Evolutionary conservation across 305 asterid species (phyloP), one percentile per base, ranked within the genome.

Genomic region (Fraxinus sp.): DNA sequence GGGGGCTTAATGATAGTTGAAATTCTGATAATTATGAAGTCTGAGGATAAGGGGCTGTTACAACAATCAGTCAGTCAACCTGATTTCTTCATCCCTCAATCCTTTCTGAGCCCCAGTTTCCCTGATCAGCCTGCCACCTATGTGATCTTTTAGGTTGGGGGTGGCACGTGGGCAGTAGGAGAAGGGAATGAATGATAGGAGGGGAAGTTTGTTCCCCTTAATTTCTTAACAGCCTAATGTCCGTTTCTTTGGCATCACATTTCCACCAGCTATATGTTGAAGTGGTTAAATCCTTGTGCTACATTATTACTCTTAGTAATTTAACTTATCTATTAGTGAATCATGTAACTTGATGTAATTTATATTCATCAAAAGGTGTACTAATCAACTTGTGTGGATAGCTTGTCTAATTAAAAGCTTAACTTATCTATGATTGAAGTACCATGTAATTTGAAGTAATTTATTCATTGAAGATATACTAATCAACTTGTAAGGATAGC

Each of bases 351-450:
- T 41, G 74, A 76, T 13, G 20, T 44, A 32, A 24, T 78, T 79
- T 52, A 75, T 52, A 75, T 36, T 33, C 70, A 74, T 30, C 2
- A 52, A 85, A 70, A 22, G 70, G 52, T 82, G 75, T 66, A 71
- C 55, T 16, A 16, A 11, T 80, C 36, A 79, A 70, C 70, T 78
- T 72, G 33, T 18, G 44, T 46, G 8, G 72, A 3, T 22, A 74
- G 79, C 55, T 84, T 70, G 20, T 78, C 37, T 78, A 72, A 68
- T 16, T 20, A 32, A 71, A 71, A 5, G 76, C 22, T 71, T 3
- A 64, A 64, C 73, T 32, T 78, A 81, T 37, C 76, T 66, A 44
- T 72, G 73, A 72, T 79, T 76, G 20, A 3, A 59, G 35, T 16
- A 64, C 82, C 37, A 16, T 49, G 77, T 81, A 16, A 55, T 28